phyloP scores from a whole-genome alignment of 208 protist species.

The Leptomonas seymouri region DNA sequence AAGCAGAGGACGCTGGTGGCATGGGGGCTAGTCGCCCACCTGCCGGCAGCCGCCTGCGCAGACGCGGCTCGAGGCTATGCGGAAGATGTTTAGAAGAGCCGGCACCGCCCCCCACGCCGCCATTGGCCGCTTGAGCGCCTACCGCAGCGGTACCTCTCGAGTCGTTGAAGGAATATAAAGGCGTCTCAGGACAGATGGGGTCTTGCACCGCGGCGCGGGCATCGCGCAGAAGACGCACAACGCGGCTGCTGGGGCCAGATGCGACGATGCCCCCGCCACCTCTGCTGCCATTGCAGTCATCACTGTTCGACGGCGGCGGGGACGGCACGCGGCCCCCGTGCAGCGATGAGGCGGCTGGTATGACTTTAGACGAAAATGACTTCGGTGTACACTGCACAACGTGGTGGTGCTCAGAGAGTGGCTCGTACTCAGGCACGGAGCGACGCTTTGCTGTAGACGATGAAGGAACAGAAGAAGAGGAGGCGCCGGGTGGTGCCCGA shows the following conservation, averaged over 20 bases:
- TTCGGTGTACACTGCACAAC: slow-evolving; percentile 2
- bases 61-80: slow-evolving; percentile 6
- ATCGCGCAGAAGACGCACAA: slow-evolving; percentile 59
- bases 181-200: slow-evolving; percentile 62
- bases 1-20: not conserved
- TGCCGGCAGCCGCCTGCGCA: slow-evolving; percentile 31
- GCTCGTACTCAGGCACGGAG: slow-evolving; percentile 15
- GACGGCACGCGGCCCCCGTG: slow-evolving; percentile 12
- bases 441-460: not conserved
- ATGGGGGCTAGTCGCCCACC: slow-evolving; percentile 37
- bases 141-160: not conserved
- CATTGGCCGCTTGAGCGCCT: not conserved
- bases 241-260: slow-evolving; percentile 43
- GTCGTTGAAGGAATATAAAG: slow-evolving; percentile 21
- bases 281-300: not conserved
- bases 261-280: slow-evolving; percentile 8
- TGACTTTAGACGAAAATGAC: slow-evolving; percentile 1
- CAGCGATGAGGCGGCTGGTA: not conserved
- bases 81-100: slow-evolving; percentile 3
- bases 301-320: not conserved
- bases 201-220: slow-evolving; percentile 55
- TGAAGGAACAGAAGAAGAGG: not conserved
- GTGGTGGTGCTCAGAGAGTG: slow-evolving; percentile 23
- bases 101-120: not conserved
- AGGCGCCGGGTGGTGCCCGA: not conserved